Conservation (phyloP, 768 basidiomycete species). For the Mycena chlorophos region DNA sequence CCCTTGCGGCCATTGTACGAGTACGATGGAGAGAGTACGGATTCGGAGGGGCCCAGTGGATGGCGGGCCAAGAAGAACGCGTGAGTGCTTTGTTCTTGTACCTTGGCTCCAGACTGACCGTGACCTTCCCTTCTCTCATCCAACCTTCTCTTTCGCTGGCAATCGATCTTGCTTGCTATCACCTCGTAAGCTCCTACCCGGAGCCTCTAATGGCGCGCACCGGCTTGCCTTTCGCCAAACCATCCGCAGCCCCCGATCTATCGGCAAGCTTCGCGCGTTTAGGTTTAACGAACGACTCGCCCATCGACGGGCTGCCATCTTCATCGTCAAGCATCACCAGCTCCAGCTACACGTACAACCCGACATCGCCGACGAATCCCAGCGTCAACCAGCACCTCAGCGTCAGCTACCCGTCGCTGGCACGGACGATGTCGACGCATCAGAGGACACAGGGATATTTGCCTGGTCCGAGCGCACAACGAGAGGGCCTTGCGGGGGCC, state of each 20-base stretch:
- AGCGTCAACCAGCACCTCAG: background rate
- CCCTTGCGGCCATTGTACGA: conserved; percentile 1
- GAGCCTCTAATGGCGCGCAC: background rate
- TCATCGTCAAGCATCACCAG: background rate
- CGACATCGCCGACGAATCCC: no score
- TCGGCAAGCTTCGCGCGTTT: no score
- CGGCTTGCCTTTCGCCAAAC: no score
- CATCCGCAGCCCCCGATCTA: no score
- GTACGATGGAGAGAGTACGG: conserved; percentile 12
- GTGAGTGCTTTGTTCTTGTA: background rate
- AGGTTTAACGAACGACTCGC: background rate
- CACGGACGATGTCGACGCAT: conserved; percentile 18
- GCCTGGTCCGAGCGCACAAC: conserved; percentile 17
- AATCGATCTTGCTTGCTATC: background rate
- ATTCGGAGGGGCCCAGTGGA: conserved; percentile 4
- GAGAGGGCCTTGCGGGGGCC: no score
- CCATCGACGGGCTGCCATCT: background rate
- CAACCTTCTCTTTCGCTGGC: no score
- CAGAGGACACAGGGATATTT: conserved; percentile 20
- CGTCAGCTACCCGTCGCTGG: conserved; percentile 13
- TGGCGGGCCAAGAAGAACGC: background rate
- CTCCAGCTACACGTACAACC: background rate
- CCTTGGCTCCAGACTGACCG: no score
- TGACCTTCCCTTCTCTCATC: no score
- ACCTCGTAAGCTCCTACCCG: background rate